These are phyloP conservation scores for Porpolomopsis calyptriformis DNA, from an alignment of 768 basidiomycete genomes.

Conservation along the genomic window DNA sequence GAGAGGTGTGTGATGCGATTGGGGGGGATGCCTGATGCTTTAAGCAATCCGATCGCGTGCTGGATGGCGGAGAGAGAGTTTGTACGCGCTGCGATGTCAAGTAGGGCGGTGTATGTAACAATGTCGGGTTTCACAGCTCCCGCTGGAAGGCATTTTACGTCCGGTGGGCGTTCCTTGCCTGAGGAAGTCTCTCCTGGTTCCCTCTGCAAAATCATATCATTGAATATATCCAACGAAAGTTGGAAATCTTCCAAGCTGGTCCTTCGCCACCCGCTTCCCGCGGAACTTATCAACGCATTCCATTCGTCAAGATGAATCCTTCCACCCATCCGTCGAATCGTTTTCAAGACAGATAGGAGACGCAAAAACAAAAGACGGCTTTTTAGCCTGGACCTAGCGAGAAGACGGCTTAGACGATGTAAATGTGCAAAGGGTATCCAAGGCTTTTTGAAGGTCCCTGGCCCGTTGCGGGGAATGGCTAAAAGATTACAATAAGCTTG, in stretches of 20 bases:
- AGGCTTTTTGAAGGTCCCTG: constrained; percentile 13
- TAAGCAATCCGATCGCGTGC: constrained; percentile 45
- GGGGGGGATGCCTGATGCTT: constrained; percentile 41
- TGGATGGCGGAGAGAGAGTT: constrained; percentile 30
- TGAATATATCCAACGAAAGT: constrained; percentile 47
- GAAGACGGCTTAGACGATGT: constrained; percentile 49
- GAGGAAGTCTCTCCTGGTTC: constrained; percentile 30
- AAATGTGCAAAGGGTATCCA: constrained; percentile 37
- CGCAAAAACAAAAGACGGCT: constrained; percentile 52
- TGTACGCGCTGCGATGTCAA: constrained; percentile 52
- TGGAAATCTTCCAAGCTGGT: constrained; percentile 48
- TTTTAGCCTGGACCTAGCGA: constrained; percentile 44
- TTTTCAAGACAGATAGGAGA: constrained; percentile 56
- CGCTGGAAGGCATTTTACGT: constrained; percentile 4
- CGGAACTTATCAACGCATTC: constrained; percentile 62
- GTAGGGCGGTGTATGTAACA: constrained; percentile 57
- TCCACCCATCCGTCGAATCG: constrained; percentile 46
- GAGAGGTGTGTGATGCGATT: constrained; percentile 54
- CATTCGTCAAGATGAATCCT: constrained; percentile 55
- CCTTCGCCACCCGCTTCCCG: constrained; percentile 56
- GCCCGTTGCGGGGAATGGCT: constrained; percentile 16
- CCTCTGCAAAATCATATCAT: constrained; percentile 43
- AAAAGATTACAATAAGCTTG: constrained; percentile 31
- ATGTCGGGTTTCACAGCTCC: constrained; percentile 43
- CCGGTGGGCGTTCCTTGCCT: constrained; percentile 9